Evolutionary conservation across 371 early-diverging fungal species (phyloP), one percentile per base, ranked within the genome.

Genomic region (Funneliformis caledonium): DNA sequence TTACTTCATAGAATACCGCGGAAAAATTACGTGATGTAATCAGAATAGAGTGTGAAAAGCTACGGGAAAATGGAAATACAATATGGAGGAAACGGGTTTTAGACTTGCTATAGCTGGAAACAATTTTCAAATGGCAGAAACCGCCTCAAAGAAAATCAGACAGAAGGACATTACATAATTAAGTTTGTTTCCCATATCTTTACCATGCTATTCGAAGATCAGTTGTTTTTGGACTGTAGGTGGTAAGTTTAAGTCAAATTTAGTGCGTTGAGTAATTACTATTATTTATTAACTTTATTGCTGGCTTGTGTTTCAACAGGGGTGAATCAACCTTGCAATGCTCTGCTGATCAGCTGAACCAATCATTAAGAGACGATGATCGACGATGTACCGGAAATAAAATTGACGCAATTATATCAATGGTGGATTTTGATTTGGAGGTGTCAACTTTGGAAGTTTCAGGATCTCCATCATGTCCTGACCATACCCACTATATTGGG

Each of bases 21-120:
- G 26, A 74, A 74, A 60, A 60, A 48, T 74, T 74, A 74, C n/a
- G 74, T 56, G 74, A 74, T 26, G 74, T 31, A 56, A 76, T 76
- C 9, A 76, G 16, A 22, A 61, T 16, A 61, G 76, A 76, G 33
- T 8, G 47, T 61, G 60, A 4, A 76, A 76, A 62, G 19, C 33
- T 76, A 76, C 43, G 62, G 6, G 37, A 37, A 76, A 26, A 61
- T 31, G 64, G 62, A 42, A 31, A 76, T 74, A 56, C 33, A 26
- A 74, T 31, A 76, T 76, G 76, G 76, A 76, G 61, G 42, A 76
- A 76, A 22, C 60, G 26, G 62, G 11, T 26, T 61, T 61, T 76
- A 43, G 42, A 76, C 11, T 76, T 76, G 33, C 19, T 45, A 76
- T 76, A 62, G 76, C 26, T 26, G 47, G n/a, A 43, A 61, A 61